Evolutionary conservation across 192 early-diverging fungal species (phyloP).

Genomic region (Linnemannia schmuckeri): DNA sequence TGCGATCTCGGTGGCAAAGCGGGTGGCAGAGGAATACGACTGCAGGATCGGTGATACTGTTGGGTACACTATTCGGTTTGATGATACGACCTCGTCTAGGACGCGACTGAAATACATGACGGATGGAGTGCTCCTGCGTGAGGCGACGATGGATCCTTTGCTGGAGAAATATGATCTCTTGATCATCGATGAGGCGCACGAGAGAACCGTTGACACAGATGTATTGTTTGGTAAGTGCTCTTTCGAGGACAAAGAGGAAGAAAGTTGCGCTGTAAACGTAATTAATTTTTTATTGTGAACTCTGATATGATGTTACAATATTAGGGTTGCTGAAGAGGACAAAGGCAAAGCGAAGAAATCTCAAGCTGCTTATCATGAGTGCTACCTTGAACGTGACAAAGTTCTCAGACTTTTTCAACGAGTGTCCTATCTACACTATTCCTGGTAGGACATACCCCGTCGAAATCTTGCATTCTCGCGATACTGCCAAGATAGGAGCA

Average conservation of each 20-base stretch:
- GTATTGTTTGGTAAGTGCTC: slow-evolving; percentile 82
- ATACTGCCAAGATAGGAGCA: slow-evolving; percentile 68
- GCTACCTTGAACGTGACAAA: slow-evolving; percentile 86
- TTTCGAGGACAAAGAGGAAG: neutral
- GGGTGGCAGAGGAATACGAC: slow-evolving; percentile 93
- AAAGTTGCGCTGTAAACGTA: neutral
- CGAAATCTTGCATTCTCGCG: slow-evolving; percentile 61
- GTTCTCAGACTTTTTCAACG: slow-evolving; percentile 86
- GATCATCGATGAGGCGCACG: slow-evolving; percentile 98
- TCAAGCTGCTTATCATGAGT: slow-evolving; percentile 90
- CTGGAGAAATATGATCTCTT: slow-evolving; percentile 91
- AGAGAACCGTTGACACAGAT: slow-evolving; percentile 93
- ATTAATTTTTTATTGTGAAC: neutral
- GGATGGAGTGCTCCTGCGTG: slow-evolving; percentile 94
- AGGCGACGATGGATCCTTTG: slow-evolving; percentile 85
- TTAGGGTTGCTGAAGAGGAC: slow-evolving; percentile 78
- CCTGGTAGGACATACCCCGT: slow-evolving; percentile 78
- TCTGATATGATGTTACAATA: neutral
- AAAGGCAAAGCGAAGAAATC: slow-evolving; percentile 80
- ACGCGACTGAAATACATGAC: slow-evolving; percentile 98
- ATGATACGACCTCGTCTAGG: slow-evolving; percentile 87
- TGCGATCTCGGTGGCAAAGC: slow-evolving; percentile 92
- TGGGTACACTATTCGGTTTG: slow-evolving; percentile 96
- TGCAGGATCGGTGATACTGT: slow-evolving; percentile 84
- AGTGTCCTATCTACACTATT: slow-evolving; percentile 81